Percentiles rank a stretch among this genome's conserved stretches.
phyloP scores from a whole-genome alignment of 805 yeast genomes.

The Grigorovia humatica region DNA sequence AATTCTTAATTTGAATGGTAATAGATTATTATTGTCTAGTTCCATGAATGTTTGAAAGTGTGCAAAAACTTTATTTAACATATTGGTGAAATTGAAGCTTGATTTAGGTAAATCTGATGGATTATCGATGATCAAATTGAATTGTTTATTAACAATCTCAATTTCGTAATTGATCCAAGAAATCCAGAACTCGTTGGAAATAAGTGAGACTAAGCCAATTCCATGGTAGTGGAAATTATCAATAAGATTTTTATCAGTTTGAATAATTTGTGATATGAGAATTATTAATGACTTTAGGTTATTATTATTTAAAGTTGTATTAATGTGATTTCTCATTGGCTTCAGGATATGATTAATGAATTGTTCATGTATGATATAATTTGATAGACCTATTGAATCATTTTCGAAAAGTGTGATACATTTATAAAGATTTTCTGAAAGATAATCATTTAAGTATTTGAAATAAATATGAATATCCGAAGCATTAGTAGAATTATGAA shows the following conservation, averaged over 20 bases:
- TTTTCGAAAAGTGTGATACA: slow-evolving; percentile 35
- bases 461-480: slow-evolving; percentile 45
- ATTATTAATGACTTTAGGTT: slow-evolving; percentile 31
- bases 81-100: slow-evolving; percentile 33
- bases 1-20: slow-evolving; percentile 18
- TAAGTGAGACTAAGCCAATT: slow-evolving; percentile 25
- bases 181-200: slow-evolving; percentile 27
- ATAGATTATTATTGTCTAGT: slow-evolving; percentile 11
- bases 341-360: slow-evolving; percentile 28
- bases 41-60: slow-evolving; percentile 32
- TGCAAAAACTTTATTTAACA: slow-evolving; percentile 35
- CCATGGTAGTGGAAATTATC: slow-evolving; percentile 35
- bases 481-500: slow-evolving; percentile 31
- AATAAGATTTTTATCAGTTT: slow-evolving; percentile 30
- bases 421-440: slow-evolving; percentile 31
- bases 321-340: slow-evolving; percentile 38
- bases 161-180: slow-evolving; percentile 42
- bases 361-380: slow-evolving; percentile 31
- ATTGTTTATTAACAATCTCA: slow-evolving; percentile 35
- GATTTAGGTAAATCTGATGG: slow-evolving; percentile 13
- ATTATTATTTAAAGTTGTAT: slow-evolving; percentile 27
- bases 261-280: slow-evolving; percentile 32
- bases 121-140: slow-evolving; percentile 32
- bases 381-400: slow-evolving; percentile 15
- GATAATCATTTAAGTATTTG: slow-evolving; percentile 37